A percentile compares a stretch with the other conserved stretches of the same genome.
These are phyloP conservation scores for Tinospora cordifolia DNA, from an alignment of 164 flowering plant species.

Conservation along the genomic window DNA sequence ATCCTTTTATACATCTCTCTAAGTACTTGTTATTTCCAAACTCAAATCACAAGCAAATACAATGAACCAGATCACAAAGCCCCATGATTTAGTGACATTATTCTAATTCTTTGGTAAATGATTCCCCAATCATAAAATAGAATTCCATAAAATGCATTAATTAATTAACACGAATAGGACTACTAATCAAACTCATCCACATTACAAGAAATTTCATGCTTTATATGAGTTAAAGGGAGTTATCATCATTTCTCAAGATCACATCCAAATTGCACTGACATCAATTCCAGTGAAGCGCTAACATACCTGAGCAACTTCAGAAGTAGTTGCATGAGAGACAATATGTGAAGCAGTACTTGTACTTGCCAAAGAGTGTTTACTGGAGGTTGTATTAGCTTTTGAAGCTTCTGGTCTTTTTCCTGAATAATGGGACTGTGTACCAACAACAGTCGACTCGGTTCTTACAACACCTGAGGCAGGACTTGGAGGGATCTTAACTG, in stretches of 20 bases:
- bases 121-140: background rate
- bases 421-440: constrained; percentile 26
- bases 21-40: too few relatives aligned
- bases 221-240: background rate
- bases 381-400: constrained; percentile 27
- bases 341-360: constrained; percentile 26
- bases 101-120: background rate
- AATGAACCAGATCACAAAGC: too few relatives aligned
- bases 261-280: background rate
- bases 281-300: background rate
- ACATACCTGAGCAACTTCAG: constrained; percentile 37
- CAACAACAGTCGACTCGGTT: constrained; percentile 16
- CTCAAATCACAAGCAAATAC: too few relatives aligned
- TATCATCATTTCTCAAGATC: background rate
- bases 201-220: background rate
- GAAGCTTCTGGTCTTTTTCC: constrained; percentile 29
- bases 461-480: constrained; percentile 18
- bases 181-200: background rate
- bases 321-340: constrained; percentile 27
- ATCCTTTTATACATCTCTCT: too few relatives aligned
- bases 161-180: background rate
- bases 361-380: constrained; percentile 29
- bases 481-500: constrained; percentile 21
- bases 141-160: background rate
- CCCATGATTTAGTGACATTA: too few relatives aligned